Conservation (phyloP, 1,284 basidiomycete species). For the Ceratobasidium sp. region DNA sequence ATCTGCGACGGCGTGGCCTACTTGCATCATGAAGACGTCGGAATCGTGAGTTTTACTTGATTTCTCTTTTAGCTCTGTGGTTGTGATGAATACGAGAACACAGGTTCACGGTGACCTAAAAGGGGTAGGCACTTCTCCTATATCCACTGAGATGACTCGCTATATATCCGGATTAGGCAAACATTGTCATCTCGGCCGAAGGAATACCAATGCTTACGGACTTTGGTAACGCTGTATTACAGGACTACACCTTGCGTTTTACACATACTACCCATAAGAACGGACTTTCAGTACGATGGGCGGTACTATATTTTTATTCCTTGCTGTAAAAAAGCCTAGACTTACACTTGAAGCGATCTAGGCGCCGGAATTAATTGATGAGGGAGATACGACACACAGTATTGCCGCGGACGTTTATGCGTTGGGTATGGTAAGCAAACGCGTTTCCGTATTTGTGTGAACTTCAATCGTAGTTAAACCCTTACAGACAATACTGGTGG, state of each 20-base stretch:
- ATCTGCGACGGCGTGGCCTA: conserved; percentile 1
- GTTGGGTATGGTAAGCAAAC: conserved; percentile 8
- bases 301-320: background rate
- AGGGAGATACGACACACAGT: background rate
- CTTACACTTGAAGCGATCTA: background rate
- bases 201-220: background rate
- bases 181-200: background rate
- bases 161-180: background rate
- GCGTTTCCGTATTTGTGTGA: background rate
- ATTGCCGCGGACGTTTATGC: background rate
- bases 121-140: background rate
- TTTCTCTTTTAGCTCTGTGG: background rate
- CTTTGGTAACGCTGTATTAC: background rate
- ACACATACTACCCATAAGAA: background rate
- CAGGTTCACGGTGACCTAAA: conserved; percentile 29
- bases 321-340: background rate
- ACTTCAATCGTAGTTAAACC: background rate
- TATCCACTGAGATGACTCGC: background rate
- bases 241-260: background rate
- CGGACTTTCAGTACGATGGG: background rate
- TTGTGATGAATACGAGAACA: too few relatives aligned
- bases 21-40: background rate
- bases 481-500: conserved; percentile 1
- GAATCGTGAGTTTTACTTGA: conserved; percentile 1
- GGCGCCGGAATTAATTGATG: conserved; percentile 3